Evolutionary conservation across 2,329 filamentous ascomycete genomes (phyloP).

Genomic region (Celoporthe dispersa): DNA sequence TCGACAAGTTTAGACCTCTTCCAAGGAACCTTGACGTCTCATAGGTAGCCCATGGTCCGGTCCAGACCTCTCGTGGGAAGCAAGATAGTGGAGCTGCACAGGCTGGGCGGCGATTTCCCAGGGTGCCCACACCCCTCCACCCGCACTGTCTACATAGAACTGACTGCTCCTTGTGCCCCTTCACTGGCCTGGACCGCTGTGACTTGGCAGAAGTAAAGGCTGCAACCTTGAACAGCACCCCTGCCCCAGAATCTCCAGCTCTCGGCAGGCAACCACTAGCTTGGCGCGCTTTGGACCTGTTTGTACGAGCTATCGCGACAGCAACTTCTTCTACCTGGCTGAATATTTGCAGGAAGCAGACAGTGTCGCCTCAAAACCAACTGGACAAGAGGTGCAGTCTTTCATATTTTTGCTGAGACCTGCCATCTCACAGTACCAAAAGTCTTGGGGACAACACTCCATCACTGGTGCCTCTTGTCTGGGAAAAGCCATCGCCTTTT

Average conservation of each 20-base stretch:
- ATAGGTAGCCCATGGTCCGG: constrained; percentile 21
- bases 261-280: constrained; percentile 24
- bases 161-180: background rate
- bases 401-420: background rate
- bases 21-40: constrained; percentile 28
- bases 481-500: background rate
- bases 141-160: constrained; percentile 6
- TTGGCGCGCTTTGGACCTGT: constrained; percentile 23
- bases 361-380: constrained; percentile 1
- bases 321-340: background rate
- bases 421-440: background rate
- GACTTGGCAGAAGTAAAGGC: background rate
- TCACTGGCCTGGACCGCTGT: background rate
- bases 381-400: constrained; percentile 10
- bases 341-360: background rate
- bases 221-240: background rate
- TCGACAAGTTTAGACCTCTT: constrained; percentile 27
- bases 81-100: constrained; percentile 20
- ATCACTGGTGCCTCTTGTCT: background rate
- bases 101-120: constrained; percentile 10
- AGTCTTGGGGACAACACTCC: background rate
- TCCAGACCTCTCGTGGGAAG: constrained; percentile 13
- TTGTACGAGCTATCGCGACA: constrained; percentile 24
- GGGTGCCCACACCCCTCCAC: constrained; percentile 1
- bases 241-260: constrained; percentile 21